A percentile compares a stretch with the other conserved stretches of the same genome.
phyloP scores from a whole-genome alignment of 345 rosid species.

The Bruguiera gymnorhiza region DNA sequence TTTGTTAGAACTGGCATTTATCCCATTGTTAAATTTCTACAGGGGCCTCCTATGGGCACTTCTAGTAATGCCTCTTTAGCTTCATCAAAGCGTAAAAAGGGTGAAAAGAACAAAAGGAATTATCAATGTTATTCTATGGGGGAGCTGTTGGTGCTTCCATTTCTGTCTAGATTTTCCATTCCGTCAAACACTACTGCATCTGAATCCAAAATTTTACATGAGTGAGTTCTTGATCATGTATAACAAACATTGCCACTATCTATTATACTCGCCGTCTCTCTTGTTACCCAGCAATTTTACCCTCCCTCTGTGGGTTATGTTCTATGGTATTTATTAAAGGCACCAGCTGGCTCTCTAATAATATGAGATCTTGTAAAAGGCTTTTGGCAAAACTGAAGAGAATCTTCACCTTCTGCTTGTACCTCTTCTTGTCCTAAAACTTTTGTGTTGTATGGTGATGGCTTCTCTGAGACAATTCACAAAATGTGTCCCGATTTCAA shows the following conservation, averaged over 20 bases:
- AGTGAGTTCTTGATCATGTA: conserved; percentile 47
- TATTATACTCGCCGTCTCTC: no score
- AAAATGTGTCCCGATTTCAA: no score
- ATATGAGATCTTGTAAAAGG: no score
- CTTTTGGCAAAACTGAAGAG: no score
- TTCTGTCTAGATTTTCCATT: conserved; percentile 62
- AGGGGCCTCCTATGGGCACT: conserved; percentile 68
- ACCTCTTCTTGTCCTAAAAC: no score
- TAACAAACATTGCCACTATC: not conserved
- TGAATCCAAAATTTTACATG: conserved; percentile 41
- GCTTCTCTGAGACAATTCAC: no score
- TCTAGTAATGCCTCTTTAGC: conserved; percentile 41
- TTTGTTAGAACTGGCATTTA: conserved; percentile 11
- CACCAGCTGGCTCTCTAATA: not conserved
- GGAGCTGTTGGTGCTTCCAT: conserved; percentile 85
- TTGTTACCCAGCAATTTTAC: not conserved
- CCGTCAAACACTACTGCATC: conserved; percentile 49
- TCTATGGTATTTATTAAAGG: not conserved
- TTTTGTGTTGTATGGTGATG: no score
- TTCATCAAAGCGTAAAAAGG: conserved; percentile 72
- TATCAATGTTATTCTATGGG: conserved; percentile 57
- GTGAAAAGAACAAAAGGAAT: conserved; percentile 56
- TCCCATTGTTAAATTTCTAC: conserved; percentile 22
- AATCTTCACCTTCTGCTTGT: no score
- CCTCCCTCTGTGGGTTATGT: not conserved